Base-by-base conservation (phyloP, 1,139 yeast genomes). In the Sporopachydermia cereana region DNA sequence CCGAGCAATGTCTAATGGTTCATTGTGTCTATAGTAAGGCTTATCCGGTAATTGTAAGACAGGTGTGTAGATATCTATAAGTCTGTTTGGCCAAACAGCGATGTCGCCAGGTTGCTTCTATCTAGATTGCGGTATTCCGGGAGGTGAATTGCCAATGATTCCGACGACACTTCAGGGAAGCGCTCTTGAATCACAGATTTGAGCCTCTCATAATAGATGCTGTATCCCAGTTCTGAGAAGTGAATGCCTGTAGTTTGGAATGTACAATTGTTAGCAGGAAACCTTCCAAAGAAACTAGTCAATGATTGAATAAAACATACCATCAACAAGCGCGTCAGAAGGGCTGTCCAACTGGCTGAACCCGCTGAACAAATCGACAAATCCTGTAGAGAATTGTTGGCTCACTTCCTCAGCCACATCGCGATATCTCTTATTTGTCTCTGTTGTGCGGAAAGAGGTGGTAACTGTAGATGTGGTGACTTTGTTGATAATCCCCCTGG, bases 381-480 rank as follows among this genome's bases (percentile, higher is more conserved):
- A 74, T 0, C 81, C 79, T 0, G 79, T 69, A 0, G 60, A 51
- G 27, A 63, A 56, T 30, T 66, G 63, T 2, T 51, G 45, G 1
- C 85, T 79, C 12, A 83, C 67, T 7, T 57, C 51, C 30, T 59
- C 55, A 16, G 77, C 69, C 0, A 72, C 76, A 30, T 73, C 70
- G 2, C 76, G 67, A 57, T 84, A 85, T 41, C 54, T 44, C 34
- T 62, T 58, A 42, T 73, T 72, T 30, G 59, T 59, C 49, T 61
- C 67, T 25, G 66, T 65, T 5, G 67, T 59, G 55, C 79, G 62
- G 22, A 60, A 57, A 45, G 63, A 59, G 7, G 39, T n/a, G 9
- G 39, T 34, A 20, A 34, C 5, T 20, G 20, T 24, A 24, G 47
- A 41, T 36, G 49, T 51, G 36, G 47, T 50, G 24, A 48, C 50